Percentiles rank a stretch among this genome's conserved stretches.
Conservation (phyloP, 345 rosid species). For the Arabidopsis thaliana region DNA sequence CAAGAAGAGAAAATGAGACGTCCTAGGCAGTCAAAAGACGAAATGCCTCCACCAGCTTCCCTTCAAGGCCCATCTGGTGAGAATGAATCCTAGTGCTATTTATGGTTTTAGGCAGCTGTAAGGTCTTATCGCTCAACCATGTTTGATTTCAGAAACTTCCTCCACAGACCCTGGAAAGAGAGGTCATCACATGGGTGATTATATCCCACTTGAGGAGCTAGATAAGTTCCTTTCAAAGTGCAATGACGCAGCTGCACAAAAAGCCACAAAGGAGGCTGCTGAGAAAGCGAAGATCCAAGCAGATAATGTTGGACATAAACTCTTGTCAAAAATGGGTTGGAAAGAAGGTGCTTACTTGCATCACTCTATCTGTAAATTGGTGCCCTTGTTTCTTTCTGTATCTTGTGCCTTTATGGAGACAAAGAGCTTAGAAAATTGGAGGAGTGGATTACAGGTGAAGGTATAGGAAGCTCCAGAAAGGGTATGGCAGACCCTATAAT, state of each 20-base stretch:
- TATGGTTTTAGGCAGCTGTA: slow-evolving; percentile 23
- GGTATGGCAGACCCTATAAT: slow-evolving; percentile 94
- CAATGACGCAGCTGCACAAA: slow-evolving; percentile 73
- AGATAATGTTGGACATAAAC: slow-evolving; percentile 93
- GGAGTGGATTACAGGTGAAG: slow-evolving; percentile 79
- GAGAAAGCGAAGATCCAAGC: slow-evolving; percentile 91
- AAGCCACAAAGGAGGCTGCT: slow-evolving; percentile 69
- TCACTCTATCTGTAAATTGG: slow-evolving; percentile 39
- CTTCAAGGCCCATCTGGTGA: slow-evolving; percentile 69
- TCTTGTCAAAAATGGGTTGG: slow-evolving; percentile 99
- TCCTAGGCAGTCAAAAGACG: slow-evolving; percentile 97
- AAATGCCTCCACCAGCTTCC: slow-evolving; percentile 97
- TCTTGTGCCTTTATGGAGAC: slow-evolving; percentile 43
- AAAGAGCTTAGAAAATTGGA: slow-evolving; percentile 42
- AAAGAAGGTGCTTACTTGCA: slow-evolving; percentile 75
- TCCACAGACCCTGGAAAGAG: slow-evolving; percentile 56
- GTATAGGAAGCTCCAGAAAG: slow-evolving; percentile 88
- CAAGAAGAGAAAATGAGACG: slow-evolving; percentile 89
- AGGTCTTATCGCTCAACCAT: slow-evolving; percentile 24
- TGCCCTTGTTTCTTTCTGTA: slow-evolving; percentile 42
- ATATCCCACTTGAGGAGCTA: slow-evolving; percentile 90
- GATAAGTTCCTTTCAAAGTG: slow-evolving; percentile 89
- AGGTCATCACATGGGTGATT: slow-evolving; percentile 99
- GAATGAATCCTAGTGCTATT: slow-evolving; percentile 32
- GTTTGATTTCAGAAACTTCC: slow-evolving; percentile 39